These are phyloP conservation scores for Candida sithepensis DNA, from an alignment of 805 yeast species.

Conservation along the genomic window DNA sequence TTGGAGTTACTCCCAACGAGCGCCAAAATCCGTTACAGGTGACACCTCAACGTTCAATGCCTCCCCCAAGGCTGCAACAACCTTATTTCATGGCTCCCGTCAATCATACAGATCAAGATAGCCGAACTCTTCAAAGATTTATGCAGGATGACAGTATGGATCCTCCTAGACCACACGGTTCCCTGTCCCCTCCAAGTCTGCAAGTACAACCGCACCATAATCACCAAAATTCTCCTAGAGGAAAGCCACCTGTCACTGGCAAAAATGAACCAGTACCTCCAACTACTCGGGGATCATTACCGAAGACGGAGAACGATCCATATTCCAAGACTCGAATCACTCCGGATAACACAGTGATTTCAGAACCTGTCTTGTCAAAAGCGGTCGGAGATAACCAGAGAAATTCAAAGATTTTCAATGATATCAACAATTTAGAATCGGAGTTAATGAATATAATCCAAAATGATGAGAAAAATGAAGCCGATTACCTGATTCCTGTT, in stretches of 20 bases:
- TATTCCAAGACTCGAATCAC: not conserved
- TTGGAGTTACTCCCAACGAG: not conserved
- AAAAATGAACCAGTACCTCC: too few species aligned
- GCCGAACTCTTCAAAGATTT: not conserved
- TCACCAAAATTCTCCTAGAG: not conserved
- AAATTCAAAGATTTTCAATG: constrained; percentile 24
- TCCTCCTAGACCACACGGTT: not conserved
- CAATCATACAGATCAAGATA: not conserved
- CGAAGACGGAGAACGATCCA: not conserved
- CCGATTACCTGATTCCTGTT: not conserved
- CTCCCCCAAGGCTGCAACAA: not conserved
- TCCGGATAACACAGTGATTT: not conserved
- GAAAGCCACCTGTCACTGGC: too few species aligned
- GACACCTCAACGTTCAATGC: not conserved
- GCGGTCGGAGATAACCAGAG: constrained; percentile 9
- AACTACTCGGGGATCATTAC: too few species aligned
- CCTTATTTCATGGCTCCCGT: not conserved
- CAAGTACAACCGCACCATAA: not conserved
- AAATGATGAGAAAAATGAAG: constrained; percentile 1
- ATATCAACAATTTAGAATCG: constrained; percentile 26
- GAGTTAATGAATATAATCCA: constrained; percentile 24
- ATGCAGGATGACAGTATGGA: not conserved
- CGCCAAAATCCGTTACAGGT: too few species aligned
- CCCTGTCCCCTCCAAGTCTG: not conserved
- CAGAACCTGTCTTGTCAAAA: not conserved